phyloP scores from a whole-genome alignment of 305 asterid genomes.

The Coffea humblotiana region DNA sequence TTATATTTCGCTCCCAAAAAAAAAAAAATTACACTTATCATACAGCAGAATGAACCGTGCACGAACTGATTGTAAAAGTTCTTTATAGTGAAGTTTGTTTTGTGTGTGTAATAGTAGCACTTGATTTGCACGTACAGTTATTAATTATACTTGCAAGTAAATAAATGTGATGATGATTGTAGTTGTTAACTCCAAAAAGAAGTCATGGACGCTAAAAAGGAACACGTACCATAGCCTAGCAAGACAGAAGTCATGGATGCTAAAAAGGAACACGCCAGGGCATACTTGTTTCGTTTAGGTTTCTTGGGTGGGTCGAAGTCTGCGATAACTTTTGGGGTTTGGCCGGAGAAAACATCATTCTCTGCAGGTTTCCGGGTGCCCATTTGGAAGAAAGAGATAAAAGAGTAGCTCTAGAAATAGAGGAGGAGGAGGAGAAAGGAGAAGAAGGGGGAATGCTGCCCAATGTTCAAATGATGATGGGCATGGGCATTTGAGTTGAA shows the following conservation, averaged over 20 bases:
- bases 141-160: neutral
- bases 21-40: neutral
- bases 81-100: neutral
- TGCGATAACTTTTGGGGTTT: conserved; percentile 28
- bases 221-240: conserved; percentile 62
- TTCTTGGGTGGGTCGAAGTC: conserved; percentile 45
- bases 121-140: neutral
- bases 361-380: conserved; percentile 31
- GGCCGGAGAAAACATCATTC: conserved; percentile 22
- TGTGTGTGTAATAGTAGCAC: too few species aligned
- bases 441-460: neutral
- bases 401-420: too few species aligned
- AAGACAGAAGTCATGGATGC: conserved; percentile 79
- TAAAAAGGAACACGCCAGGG: conserved; percentile 60
- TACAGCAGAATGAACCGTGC: neutral
- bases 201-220: neutral
- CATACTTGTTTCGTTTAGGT: conserved; percentile 56
- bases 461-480: neutral
- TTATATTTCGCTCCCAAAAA: neutral
- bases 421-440: too few species aligned
- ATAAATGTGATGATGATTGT: neutral
- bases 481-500: neutral
- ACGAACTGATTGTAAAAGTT: neutral
- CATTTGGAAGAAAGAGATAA: conserved; percentile 22
- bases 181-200: too few species aligned